Evolutionary conservation across 768 basidiomycete species (phyloP), one percentile per base, ranked within the genome.

Genomic region (Porphyrellus cyaneotinctus): DNA sequence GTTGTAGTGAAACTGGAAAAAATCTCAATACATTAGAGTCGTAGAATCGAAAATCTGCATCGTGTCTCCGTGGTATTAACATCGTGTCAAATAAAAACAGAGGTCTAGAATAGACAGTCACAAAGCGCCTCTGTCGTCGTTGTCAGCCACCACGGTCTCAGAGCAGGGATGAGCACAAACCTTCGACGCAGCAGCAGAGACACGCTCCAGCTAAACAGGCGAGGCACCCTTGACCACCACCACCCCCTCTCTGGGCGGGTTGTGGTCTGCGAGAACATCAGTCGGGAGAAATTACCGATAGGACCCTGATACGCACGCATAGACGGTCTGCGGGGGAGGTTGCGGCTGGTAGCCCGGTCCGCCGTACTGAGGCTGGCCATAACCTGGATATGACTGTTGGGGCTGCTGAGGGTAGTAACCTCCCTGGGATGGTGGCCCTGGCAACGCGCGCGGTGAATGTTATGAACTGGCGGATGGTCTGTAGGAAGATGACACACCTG

Each of bases 311-410:
- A 77, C 87, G 58, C 64, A 90, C 88, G 90, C 86, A 64, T 88
- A 87, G 47, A 91, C 83, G 0, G 85, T 83, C 66, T 91, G 88
- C 17, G 90, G 89, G n/a, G 82, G 83, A 17, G 83, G 84, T 57
- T 85, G 81, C 15, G 81, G 80, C 48, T 80, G 77, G 58, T 78
- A 79, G 3, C 65, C 67, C 13, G 52, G 62, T 11, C 65, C 65
- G 8, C 62, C 63, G 18, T 63, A 61, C 30, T 14, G 54, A 24
- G 64, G 65, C 52, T 75, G 75, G 22, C 64, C 64, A 11, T 70
- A 66, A 24, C 70, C 71, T 51, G 84, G 80, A 66, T 90, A 87
- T 0, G 84, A 73, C 60, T 85, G 83, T 56, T 79, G 84, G 13
- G 88, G 89, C 71, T 85, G 83, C 75, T 88, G 75, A 20, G 77